Conservation (phyloP, 1,139 yeast genomes). For the Lodderomyces oxycetoniae region DNA sequence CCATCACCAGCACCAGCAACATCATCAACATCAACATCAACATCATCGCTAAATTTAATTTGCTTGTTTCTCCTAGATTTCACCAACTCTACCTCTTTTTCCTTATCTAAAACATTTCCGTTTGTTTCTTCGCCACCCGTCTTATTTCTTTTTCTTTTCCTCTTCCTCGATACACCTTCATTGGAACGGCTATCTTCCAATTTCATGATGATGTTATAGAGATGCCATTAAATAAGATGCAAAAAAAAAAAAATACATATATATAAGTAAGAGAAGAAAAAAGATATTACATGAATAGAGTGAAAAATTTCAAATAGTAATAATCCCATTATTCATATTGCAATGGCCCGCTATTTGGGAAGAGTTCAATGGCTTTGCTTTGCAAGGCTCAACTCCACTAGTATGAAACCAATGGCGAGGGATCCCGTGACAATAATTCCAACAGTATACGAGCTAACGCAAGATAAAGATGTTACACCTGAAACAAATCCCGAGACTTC, state of each 20-base stretch:
- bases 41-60: constrained; percentile 24
- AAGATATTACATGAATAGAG: background rate
- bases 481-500: constrained; percentile 36
- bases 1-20: background rate
- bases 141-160: constrained; percentile 23
- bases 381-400: constrained; percentile 11
- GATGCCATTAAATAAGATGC: constrained; percentile 5
- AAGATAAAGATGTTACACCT: constrained; percentile 12
- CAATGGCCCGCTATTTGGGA: too few species aligned
- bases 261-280: constrained; percentile 2
- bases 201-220: background rate
- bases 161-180: constrained; percentile 10
- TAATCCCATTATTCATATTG: too few species aligned
- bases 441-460: constrained; percentile 26
- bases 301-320: constrained; percentile 1
- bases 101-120: background rate
- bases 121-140: too few species aligned
- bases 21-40: background rate
- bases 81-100: background rate
- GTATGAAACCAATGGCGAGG: constrained; percentile 13
- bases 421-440: constrained; percentile 36
- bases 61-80: constrained; percentile 20
- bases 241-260: too few species aligned
- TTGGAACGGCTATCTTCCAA: background rate
- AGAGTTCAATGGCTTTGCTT: constrained; percentile 3